Percentiles rank a stretch among this genome's conserved stretches.
Evolutionary conservation across 148 eudicot species (phyloP).

Genomic region (Heliamphora exappendiculata): DNA sequence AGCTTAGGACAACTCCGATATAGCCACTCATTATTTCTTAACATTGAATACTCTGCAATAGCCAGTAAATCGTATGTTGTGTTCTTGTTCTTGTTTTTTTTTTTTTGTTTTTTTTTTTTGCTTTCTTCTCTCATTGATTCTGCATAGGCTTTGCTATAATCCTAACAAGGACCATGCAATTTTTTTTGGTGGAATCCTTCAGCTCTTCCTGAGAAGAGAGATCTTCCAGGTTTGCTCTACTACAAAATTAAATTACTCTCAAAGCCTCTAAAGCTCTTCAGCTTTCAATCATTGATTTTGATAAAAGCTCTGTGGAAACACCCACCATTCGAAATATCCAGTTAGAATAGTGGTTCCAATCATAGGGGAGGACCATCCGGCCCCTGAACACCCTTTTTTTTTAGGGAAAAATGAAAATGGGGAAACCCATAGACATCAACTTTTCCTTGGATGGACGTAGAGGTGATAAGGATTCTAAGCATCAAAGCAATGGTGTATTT

Average conservation of each 20-base stretch:
- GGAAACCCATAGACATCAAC: conserved; percentile 11
- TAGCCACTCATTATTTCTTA: too few relatives aligned
- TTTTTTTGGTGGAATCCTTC: neutral
- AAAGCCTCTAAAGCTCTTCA: too few relatives aligned
- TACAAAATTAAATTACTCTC: neutral
- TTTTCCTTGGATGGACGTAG: conserved; percentile 13
- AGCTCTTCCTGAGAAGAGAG: neutral
- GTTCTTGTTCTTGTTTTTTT: too few relatives aligned
- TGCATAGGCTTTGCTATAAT: too few relatives aligned
- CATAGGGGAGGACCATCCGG: conserved; percentile 11
- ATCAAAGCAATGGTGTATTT: conserved; percentile 5
- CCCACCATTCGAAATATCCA: neutral
- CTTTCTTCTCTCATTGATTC: too few relatives aligned
- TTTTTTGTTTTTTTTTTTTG: too few relatives aligned
- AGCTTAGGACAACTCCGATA: too few relatives aligned
- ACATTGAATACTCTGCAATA: too few relatives aligned
- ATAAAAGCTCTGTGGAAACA: neutral
- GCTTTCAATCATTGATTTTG: too few relatives aligned
- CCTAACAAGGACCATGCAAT: too few relatives aligned
- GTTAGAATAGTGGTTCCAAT: neutral
- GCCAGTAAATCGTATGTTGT: too few relatives aligned
- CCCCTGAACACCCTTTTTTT: neutral
- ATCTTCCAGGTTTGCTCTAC: neutral
- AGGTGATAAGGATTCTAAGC: conserved; percentile 26
- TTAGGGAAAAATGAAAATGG: neutral